Conservation (phyloP, 2,329 filamentous ascomycete genomes). For the Venturia oleaginea region DNA sequence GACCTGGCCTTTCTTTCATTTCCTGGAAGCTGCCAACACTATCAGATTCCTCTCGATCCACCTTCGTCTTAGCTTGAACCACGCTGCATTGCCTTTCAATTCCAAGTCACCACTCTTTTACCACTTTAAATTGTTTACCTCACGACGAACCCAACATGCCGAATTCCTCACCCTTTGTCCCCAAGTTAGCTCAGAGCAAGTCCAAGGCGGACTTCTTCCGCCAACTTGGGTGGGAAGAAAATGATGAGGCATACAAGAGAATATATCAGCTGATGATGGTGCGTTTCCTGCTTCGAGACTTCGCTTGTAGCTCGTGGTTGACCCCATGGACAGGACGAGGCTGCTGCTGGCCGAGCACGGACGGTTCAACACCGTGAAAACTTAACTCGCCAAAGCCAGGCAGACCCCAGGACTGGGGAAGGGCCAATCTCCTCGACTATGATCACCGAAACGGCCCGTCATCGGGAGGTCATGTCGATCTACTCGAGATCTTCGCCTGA, state of each 20-base stretch:
- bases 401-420: constrained; percentile 22
- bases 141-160: background rate
- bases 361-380: constrained; percentile 31
- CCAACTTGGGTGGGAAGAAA: constrained; percentile 32
- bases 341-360: constrained; percentile 31
- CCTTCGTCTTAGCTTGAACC: background rate
- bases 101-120: background rate
- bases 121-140: background rate
- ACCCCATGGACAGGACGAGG: constrained; percentile 31
- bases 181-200: constrained; percentile 30
- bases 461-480: constrained; percentile 35
- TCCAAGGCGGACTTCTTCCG: constrained; percentile 36
- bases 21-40: no score
- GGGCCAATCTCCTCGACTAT: constrained; percentile 38
- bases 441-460: constrained; percentile 39
- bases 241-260: constrained; percentile 25
- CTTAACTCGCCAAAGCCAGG: constrained; percentile 29
- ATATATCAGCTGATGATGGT: constrained; percentile 39
- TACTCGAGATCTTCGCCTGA: constrained; percentile 30
- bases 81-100: background rate
- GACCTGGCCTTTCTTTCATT: background rate
- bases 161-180: background rate
- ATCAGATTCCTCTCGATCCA: background rate
- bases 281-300: constrained; percentile 14
- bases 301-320: background rate